These are phyloP conservation scores for Wallacemonas sp. DNA, from an alignment of 208 protist genomes.

Conservation along the genomic window DNA sequence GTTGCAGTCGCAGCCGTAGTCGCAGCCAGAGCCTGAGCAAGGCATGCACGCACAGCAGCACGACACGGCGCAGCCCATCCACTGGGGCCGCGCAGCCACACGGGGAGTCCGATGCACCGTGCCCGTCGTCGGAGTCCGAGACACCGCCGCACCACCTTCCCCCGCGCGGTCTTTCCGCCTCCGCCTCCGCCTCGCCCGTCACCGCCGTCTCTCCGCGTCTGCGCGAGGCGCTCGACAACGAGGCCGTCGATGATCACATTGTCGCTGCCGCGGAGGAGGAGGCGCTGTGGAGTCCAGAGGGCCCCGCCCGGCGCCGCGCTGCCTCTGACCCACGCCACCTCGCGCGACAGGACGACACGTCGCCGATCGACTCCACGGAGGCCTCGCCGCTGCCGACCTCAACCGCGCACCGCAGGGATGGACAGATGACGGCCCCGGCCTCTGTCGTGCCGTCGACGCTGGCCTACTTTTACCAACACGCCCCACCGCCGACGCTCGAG, in stretches of 20 bases:
- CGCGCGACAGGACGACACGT: neutral
- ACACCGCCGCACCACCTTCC: too few relatives aligned
- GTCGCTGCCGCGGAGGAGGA: conserved; percentile 5
- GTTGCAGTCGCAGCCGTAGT: too few relatives aligned
- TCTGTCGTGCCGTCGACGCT: neutral
- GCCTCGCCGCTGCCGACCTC: neutral
- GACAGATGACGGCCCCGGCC: neutral
- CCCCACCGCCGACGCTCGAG: neutral
- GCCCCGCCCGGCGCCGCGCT: neutral
- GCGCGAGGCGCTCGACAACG: neutral
- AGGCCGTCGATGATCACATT: neutral
- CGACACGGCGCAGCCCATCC: too few relatives aligned
- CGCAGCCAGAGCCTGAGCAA: too few relatives aligned
- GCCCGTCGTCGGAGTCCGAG: too few relatives aligned
- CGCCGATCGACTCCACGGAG: neutral
- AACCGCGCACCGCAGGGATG: neutral
- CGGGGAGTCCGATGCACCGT: too few relatives aligned
- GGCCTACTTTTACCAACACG: conserved; percentile 13
- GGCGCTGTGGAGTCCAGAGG: neutral
- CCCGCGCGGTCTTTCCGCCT: too few relatives aligned
- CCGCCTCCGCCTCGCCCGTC: too few relatives aligned
- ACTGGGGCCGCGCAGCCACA: too few relatives aligned
- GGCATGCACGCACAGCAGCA: too few relatives aligned
- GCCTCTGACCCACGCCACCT: neutral
- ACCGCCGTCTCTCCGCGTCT: neutral